Evolutionary conservation across 306 rosid species (phyloP).

Genomic region (Trifolium subterraneum): DNA sequence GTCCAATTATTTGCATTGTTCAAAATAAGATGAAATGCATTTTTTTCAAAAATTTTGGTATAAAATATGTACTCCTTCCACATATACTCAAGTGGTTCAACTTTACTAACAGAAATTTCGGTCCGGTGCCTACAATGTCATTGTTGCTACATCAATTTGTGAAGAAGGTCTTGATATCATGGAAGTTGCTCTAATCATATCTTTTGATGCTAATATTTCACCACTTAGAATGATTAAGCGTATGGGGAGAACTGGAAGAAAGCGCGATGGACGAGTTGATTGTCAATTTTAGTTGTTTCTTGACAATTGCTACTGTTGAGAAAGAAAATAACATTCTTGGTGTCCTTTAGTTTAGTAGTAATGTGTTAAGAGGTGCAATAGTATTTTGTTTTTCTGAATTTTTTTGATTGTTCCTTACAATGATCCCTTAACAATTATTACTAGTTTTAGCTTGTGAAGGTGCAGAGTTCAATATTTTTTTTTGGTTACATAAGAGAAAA

Average conservation of each 20-base stretch:
- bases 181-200: constrained; percentile 98
- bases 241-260: constrained; percentile 99
- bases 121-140: constrained; percentile 87
- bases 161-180: constrained; percentile 99
- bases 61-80: constrained; percentile 38
- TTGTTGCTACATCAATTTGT: constrained; percentile 97
- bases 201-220: constrained; percentile 92
- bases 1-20: not conserved
- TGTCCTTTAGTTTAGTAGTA: constrained; percentile 23
- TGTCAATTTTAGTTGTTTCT: constrained; percentile 37
- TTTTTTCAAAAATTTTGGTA: not conserved
- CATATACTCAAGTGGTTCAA: constrained; percentile 51
- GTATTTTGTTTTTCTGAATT: constrained; percentile 22
- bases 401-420: constrained; percentile 31
- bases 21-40: not conserved
- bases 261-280: constrained; percentile 95
- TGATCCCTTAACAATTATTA: constrained; percentile 63
- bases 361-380: constrained; percentile 28
- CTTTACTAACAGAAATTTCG: constrained; percentile 86
- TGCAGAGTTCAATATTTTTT: too few species aligned
- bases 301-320: constrained; percentile 29
- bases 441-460: constrained; percentile 99
- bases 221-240: constrained; percentile 98
- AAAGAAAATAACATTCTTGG: constrained; percentile 23
- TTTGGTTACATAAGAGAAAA: too few species aligned